Evolutionary conservation across 805 yeast species (phyloP), one percentile per base, ranked within the genome.

Genomic region (Cyberlindnera amylophila): DNA sequence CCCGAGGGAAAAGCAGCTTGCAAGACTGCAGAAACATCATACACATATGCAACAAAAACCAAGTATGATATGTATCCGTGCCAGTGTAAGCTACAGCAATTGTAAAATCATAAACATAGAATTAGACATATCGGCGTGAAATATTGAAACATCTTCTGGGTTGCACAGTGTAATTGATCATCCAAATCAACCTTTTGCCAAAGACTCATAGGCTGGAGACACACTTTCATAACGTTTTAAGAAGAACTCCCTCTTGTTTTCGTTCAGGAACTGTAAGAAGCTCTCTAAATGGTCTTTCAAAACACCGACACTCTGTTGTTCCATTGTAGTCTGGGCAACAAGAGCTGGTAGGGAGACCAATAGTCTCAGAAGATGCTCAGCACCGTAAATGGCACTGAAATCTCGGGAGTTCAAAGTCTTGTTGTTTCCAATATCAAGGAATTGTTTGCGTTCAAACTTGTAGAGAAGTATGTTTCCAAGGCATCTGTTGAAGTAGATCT

Each of bases 291-390:
- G 78, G 9, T 64, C 67, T 45, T 78, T 70, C 45, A 87, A 61
- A 14, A 74, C 72, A 6, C 67, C 69, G 5, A 83, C 65, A 41
- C 89, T 79, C 44, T 80, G 82, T n/a, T 75, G 70, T 54, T 89
- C 96, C 89, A 89, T 85, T 8, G 80, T 66, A 1, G 96, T 80
- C 49, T 81, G 82, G 0, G 87, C 74, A 41, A 90, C 73, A n/a
- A 89, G 65, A 10, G 88, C 93, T 0, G 99, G 98, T 34, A 93
- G 64, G 1, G 86, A 70, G 13, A 86, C 82, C 50, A 89, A 69
- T 43, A 91, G 64, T 50, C 99, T 70, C 46, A 91, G 64, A 29
- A 93, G 65, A 62, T 90, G 97, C 53, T 86, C 90, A 1, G 82
- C 72, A 0, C 96, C 96, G 55, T 90, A 91, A 0, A 82, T 59